phyloP scores from a whole-genome alignment of 2,329 filamentous ascomycete species.

The Simplicillium sp. region DNA sequence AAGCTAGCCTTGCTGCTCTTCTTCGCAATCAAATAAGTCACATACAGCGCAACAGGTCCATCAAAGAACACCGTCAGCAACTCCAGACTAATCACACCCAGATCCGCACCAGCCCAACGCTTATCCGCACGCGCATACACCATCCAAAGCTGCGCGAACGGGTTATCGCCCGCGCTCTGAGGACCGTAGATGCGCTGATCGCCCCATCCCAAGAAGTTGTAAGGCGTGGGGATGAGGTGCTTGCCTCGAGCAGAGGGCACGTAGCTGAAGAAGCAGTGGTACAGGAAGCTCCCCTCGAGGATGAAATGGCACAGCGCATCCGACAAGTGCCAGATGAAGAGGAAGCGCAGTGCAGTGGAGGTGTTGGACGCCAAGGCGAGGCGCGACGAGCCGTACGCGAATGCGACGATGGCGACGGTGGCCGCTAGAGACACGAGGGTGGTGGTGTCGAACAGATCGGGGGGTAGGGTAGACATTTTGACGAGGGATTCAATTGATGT shows the following conservation, averaged over 20 bases:
- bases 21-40: conserved; percentile 51
- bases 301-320: conserved; percentile 86
- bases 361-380: conserved; percentile 37
- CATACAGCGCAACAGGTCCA: conserved; percentile 48
- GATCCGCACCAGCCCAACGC: conserved; percentile 54
- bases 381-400: conserved; percentile 40
- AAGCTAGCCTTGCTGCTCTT: conserved; percentile 45
- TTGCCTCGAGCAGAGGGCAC: conserved; percentile 17
- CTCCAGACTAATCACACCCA: conserved; percentile 56
- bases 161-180: conserved; percentile 43
- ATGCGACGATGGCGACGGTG: conserved; percentile 39
- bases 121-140: conserved; percentile 56
- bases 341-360: conserved; percentile 52
- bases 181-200: conserved; percentile 42
- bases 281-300: conserved; percentile 86
- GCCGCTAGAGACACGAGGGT: conserved; percentile 49
- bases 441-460: conserved; percentile 49
- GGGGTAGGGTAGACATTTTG: conserved; percentile 26
- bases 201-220: conserved; percentile 40
- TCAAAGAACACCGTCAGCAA: conserved; percentile 55
- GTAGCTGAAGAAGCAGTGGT: conserved; percentile 78
- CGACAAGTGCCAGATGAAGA: conserved; percentile 93
- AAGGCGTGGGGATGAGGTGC: conserved; percentile 35
- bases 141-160: conserved; percentile 56
- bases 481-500: neutral